A percentile compares a stretch with the other conserved stretches of the same genome.
Evolutionary conservation across 345 rosid species (phyloP).

Genomic region (Melaleuca alternifolia): DNA sequence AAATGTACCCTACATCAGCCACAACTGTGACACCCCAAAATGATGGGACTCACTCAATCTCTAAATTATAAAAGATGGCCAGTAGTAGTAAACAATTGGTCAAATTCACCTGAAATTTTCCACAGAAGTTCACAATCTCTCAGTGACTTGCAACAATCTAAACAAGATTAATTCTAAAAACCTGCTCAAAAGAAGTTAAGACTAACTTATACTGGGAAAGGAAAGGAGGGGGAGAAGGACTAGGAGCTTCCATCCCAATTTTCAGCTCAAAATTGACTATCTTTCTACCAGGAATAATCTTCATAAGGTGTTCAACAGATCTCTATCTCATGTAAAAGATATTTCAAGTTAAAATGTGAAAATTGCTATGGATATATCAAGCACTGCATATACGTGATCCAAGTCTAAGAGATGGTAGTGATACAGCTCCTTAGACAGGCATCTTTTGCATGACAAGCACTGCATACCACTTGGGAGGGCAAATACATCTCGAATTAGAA

Average conservation of each 20-base stretch:
- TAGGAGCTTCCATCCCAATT: not conserved
- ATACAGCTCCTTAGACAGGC: not conserved
- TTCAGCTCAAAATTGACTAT: not conserved
- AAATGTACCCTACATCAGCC: too few species aligned
- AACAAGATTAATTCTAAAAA: not conserved
- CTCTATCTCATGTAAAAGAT: not conserved
- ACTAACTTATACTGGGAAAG: not conserved
- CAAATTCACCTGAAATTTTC: not conserved
- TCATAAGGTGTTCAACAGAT: not conserved
- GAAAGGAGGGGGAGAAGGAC: not conserved
- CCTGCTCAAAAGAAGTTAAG: not conserved
- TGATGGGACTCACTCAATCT: not conserved
- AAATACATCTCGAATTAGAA: not conserved
- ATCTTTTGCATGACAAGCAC: not conserved
- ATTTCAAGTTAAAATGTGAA: not conserved
- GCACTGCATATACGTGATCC: not conserved
- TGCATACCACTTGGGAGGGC: not conserved
- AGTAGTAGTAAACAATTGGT: not conserved
- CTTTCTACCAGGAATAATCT: not conserved
- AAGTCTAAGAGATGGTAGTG: not conserved
- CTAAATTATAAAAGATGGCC: not conserved
- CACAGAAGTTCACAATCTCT: not conserved
- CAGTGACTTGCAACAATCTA: not conserved
- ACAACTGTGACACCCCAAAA: not conserved
- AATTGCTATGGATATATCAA: not conserved